phyloP scores from a whole-genome alignment of 768 basidiomycete species.

The Calocybe cyanea region DNA sequence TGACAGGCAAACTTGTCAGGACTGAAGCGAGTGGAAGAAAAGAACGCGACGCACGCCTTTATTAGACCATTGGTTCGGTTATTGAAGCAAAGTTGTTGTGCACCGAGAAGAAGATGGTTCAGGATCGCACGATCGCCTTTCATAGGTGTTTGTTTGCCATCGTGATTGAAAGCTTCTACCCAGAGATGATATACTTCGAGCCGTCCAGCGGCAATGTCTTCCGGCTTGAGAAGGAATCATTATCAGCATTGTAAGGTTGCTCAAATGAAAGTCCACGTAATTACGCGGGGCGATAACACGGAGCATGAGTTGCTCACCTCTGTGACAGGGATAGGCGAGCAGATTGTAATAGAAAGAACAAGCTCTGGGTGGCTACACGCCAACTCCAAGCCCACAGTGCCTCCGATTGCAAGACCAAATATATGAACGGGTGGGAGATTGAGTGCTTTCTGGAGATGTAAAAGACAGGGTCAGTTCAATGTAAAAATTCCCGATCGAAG shows the following conservation, averaged over 20 bases:
- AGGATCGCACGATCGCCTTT: conserved; percentile 11
- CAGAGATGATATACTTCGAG: conserved; percentile 17
- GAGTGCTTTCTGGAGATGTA: conserved; percentile 21
- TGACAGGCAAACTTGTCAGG: neutral
- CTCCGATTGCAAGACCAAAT: conserved; percentile 24
- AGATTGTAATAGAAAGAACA: conserved; percentile 21
- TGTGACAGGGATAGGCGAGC: conserved; percentile 20
- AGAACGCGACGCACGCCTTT: conserved; percentile 13
- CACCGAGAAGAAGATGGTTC: conserved; percentile 15
- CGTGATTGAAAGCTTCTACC: conserved; percentile 18
- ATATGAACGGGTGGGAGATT: conserved; percentile 24
- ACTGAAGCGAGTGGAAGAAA: neutral
- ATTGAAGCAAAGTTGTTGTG: conserved; percentile 18
- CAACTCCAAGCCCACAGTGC: conserved; percentile 22
- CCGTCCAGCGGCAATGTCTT: conserved; percentile 17
- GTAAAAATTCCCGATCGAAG: no score
- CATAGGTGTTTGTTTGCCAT: conserved; percentile 5
- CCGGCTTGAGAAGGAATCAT: conserved; percentile 12
- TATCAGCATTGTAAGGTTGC: no score
- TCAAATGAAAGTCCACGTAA: no score
- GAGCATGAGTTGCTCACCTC: conserved; percentile 19
- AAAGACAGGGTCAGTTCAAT: neutral
- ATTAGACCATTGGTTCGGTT: conserved; percentile 12
- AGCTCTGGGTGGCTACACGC: conserved; percentile 19
- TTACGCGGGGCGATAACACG: neutral